Evolutionary conservation across 345 rosid species (phyloP), one percentile per base, ranked within the genome.

Genomic region (Sisymbrium irio): DNA sequence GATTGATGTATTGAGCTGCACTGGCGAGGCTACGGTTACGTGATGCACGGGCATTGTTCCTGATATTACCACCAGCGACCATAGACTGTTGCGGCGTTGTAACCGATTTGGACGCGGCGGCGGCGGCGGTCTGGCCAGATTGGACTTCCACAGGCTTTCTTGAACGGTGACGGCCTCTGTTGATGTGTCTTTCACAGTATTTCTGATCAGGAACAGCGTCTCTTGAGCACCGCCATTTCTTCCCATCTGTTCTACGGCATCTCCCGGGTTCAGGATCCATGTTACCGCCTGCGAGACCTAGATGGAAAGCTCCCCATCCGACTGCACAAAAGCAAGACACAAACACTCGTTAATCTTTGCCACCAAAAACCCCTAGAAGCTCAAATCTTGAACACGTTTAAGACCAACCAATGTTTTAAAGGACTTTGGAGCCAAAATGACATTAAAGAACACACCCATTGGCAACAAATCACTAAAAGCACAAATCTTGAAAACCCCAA

Each of bases 111-210:
- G 86, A 61, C 6, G 49, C 79, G 13, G 77, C 74, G 15, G 82
- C 74, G 15, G 82, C 69, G 4, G 71, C 41, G 19, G 85, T 79
- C 60, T 72, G 88, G 81, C 81, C 79, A 69, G 76, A 69, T 77
- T 86, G 91, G 77, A 71, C 85, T 87, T 87, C 89, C 87, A 82
- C 86, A 83, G 83, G 88, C 93, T 85, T 89, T 89, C 96, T 86
- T 88, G 96, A 81, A 86, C 89, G 96, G 65, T 89, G 87, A 71
- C 96, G 93, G 71, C 93, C 93, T 79, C 93, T 86, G 77, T 88
- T 89, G 28, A 86, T 80, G 76, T 89, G 96, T 81, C 91, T 83
- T 76, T 89, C 96, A 60, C 93, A 89, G 62, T 89, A 89, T 64
- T 89, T 89, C 61, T 88, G 93, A 70, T 88, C 89, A n/a, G 87